Evolutionary conservation across 2,329 filamentous ascomycete species (phyloP).

Genomic region (Periconia macrospinosa): DNA sequence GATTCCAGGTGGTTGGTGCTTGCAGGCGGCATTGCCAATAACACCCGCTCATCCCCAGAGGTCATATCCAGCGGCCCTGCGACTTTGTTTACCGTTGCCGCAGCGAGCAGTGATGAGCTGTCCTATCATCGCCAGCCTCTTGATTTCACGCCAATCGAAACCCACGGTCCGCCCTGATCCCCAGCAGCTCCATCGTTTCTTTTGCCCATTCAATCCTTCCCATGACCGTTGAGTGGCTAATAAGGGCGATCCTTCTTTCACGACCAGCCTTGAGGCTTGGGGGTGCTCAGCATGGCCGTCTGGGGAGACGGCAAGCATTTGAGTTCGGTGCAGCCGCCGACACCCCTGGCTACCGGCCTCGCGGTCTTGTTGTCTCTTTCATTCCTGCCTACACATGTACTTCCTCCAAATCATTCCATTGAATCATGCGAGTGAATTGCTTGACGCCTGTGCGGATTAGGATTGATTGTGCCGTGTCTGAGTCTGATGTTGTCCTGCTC

Average conservation of each 20-base stretch:
- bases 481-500: background rate
- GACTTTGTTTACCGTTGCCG: background rate
- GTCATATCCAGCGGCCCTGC: slow-evolving; percentile 7
- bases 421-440: no score
- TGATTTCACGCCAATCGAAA: background rate
- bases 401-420: no score
- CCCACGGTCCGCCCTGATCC: background rate
- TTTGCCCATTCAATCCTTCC: background rate
- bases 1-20: slow-evolving; percentile 27
- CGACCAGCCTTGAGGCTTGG: background rate
- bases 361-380: no score
- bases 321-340: background rate
- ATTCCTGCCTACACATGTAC: no score
- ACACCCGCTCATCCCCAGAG: slow-evolving; percentile 11
- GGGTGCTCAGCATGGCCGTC: background rate
- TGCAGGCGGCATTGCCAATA: slow-evolving; percentile 28
- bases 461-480: no score
- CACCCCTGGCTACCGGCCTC: no score
- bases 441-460: no score
- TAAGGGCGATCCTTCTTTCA: background rate
- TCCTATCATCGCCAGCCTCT: slow-evolving; percentile 7
- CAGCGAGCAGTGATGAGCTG: slow-evolving; percentile 5
- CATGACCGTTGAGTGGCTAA: background rate
- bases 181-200: background rate
- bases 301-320: background rate